Evolutionary conservation across 2,329 filamentous ascomycete species (phyloP), one percentile per base, ranked within the genome.

Genomic region (Aspergillus latus): DNA sequence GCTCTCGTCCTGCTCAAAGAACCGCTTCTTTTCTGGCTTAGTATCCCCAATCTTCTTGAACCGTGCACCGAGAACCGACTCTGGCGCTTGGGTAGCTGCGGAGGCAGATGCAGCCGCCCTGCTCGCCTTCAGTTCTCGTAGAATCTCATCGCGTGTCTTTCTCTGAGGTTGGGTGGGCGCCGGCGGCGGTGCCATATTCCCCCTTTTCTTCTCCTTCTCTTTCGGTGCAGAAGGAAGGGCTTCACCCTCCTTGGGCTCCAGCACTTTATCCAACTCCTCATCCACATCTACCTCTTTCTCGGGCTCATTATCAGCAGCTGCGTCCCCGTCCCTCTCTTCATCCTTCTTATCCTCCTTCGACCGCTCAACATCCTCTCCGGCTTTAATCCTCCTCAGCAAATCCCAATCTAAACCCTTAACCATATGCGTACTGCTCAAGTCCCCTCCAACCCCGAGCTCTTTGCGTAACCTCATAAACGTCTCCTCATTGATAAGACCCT

Each of bases 381-480:
- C 73, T 52, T 71, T 74, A 0, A 76, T 70, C 49, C 75, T 66
- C 61, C 69, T 64, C 60, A 80, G 77, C 10, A 97, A 78, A 71
- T 89, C 88, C 70, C 91, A 89, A 74, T 99, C 94, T 49, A 99
- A 75, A 0, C 94, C 94, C 70, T 97, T 97, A 47, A 97, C 88
- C 62, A 97, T 75, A 79, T 96, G 91, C 11, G 92, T 96, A 65
- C 86, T 90, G 11, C 79, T 79, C 21, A 92, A 75, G 70, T 96
- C 89, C 6, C 92, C 93, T 3, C 92, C 92, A 0, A 90, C 79
- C 0, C 76, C 84, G 54, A 97, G 90, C 64, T 95, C 84, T 60
- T 84, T 83, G 34, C 88, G 80, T 40, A 93, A 73, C 65, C 82
- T 85, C 65, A 92, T 87, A 70, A 95, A 96, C 0, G 87, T 91